These are phyloP conservation scores for Akanthomyces muscarius DNA, from an alignment of 2,329 filamentous ascomycete genomes.

Conservation along the genomic window DNA sequence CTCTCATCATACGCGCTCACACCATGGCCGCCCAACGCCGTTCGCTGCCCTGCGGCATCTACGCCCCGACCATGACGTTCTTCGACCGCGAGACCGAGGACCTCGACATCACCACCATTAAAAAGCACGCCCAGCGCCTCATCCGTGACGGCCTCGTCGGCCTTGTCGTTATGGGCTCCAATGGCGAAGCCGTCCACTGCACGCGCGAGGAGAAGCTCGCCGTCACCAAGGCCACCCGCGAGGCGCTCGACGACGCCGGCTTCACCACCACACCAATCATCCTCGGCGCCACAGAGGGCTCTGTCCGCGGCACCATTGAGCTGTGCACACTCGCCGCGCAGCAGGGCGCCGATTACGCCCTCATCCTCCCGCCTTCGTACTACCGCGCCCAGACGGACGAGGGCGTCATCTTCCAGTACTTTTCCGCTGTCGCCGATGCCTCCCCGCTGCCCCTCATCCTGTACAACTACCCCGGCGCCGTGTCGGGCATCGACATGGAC, in stretches of 20 bases:
- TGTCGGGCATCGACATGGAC: constrained; percentile 84
- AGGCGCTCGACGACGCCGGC: constrained; percentile 76
- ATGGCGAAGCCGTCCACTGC: constrained; percentile 84
- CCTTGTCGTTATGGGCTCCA: constrained; percentile 84
- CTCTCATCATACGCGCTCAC: too few relatives aligned
- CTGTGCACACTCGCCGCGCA: constrained; percentile 62
- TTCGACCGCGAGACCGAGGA: constrained; percentile 82
- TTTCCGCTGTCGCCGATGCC: constrained; percentile 67
- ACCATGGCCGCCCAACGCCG: constrained; percentile 34
- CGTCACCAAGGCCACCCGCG: constrained; percentile 72
- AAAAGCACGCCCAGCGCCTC: constrained; percentile 75
- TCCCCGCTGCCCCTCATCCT: constrained; percentile 75
- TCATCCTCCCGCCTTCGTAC: constrained; percentile 78
- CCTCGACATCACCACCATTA: constrained; percentile 73
- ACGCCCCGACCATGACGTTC: constrained; percentile 87
- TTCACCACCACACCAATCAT: constrained; percentile 75
- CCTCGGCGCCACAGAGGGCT: constrained; percentile 76
- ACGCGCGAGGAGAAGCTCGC: constrained; percentile 71
- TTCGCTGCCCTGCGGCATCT: constrained; percentile 75
- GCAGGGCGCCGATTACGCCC: constrained; percentile 74
- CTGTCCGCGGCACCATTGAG: constrained; percentile 75
- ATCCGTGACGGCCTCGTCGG: constrained; percentile 74
- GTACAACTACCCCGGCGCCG: constrained; percentile 89
- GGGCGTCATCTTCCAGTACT: constrained; percentile 68
- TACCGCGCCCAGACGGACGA: constrained; percentile 76